Evolutionary conservation across 2,329 filamentous ascomycete species (phyloP), one percentile per base, ranked within the genome.

Genomic region (Phaeomoniella chlamydospora): DNA sequence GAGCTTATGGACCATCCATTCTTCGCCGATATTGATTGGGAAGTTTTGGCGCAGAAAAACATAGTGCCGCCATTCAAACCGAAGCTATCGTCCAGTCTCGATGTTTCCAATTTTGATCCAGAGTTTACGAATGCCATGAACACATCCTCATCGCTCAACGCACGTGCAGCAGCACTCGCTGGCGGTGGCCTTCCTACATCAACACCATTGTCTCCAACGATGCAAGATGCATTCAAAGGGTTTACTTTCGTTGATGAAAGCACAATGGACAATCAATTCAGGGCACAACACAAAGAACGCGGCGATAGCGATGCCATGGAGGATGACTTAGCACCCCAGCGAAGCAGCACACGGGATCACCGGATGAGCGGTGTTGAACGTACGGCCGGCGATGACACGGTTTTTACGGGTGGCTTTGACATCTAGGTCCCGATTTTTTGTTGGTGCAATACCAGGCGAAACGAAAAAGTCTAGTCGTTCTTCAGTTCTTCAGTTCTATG

Each of bases 241-340:
- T 98, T 98, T 59, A 98, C 90, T 0, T 98, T 93, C 56, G 90
- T 96, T n/a, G 90, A 96, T 49, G 88, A 96, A 61, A 94, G 84
- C 51, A 83, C 84, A 2, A 77, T 98, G 38, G 87, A 96, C 36
- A 84, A 88, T 43, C 79, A 90, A 45, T 86, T 45, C 84, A 74
- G 57, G 39, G 60, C 59, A 56, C 57, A 56, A 34, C 44, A 38
- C 39, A 43, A 43, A 38, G 34, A 30, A 35, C 39, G 48, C 33
- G 57, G 63, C 41, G 56, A 60, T 39, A 52, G 55, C 17, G 54
- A 50, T 37, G 33, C 15, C 13, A 35, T 15, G 12, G 37, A 36
- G 4, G 37, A 38, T 13, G 36, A 37, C 13, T 30, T 15, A 15
- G 13, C n/a, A 14, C 26, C 16, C 15, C 4, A 13, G 13, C 5